Conservation (phyloP, 2,329 filamentous ascomycete genomes). For the Clonostachys rosea region DNA sequence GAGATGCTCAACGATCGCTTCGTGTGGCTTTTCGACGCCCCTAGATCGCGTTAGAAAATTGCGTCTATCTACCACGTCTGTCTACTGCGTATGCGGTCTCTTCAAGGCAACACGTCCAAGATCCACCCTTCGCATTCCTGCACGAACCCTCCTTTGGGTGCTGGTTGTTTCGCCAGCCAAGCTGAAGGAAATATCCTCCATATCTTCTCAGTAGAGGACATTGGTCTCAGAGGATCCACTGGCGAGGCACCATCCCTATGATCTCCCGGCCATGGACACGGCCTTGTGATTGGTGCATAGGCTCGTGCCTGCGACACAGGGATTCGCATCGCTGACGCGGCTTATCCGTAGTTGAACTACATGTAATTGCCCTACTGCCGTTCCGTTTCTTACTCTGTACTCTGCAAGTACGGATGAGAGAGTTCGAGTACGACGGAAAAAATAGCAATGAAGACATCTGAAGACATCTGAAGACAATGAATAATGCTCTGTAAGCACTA, state of each 20-base stretch:
- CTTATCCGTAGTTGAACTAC: not conserved
- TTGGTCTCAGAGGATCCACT: not conserved
- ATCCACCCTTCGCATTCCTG: not conserved
- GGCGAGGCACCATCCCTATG: not conserved
- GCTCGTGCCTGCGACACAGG: not conserved
- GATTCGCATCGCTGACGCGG: not conserved
- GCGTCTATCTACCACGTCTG: not conserved
- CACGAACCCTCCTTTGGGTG: not conserved
- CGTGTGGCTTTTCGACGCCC: not conserved
- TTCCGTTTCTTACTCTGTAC: not conserved
- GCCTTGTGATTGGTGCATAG: not conserved
- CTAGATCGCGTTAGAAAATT: not conserved
- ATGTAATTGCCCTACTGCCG: not conserved
- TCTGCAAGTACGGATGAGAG: not conserved
- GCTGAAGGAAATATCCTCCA: not conserved
- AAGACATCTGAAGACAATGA: not conserved
- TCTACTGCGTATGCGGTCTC: not conserved
- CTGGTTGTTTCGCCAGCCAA: not conserved
- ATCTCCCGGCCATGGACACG: not conserved
- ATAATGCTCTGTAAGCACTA: not conserved
- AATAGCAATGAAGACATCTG: not conserved
- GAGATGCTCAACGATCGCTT: too few species aligned
- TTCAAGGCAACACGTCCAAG: not conserved
- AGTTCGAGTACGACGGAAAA: too few species aligned
- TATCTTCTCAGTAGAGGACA: not conserved